Evolutionary conservation across 1,284 basidiomycete species (phyloP).

Genomic region (Cutaneotrichosporon spelunceum): DNA sequence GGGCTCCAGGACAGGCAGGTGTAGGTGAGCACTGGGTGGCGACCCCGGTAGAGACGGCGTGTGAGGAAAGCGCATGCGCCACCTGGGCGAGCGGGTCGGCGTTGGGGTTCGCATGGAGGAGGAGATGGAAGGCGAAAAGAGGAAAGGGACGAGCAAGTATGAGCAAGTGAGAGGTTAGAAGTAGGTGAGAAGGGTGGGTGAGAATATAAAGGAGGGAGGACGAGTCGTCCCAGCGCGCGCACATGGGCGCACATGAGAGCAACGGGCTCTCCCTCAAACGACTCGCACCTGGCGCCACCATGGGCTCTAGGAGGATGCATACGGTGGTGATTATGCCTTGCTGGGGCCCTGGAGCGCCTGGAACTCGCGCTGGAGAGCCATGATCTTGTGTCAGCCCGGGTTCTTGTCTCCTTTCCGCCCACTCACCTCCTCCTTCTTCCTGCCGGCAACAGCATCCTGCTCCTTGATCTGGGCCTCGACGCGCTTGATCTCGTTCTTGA

Average conservation of each 20-base stretch:
- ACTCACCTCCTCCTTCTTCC: conserved; percentile 73
- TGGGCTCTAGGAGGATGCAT: conserved; percentile 11
- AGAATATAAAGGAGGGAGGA: background rate
- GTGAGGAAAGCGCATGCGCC: background rate
- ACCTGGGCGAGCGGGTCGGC: background rate
- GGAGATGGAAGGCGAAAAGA: background rate
- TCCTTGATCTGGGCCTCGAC: conserved; percentile 77
- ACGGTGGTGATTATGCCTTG: conserved; percentile 14
- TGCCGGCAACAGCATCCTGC: conserved; percentile 66
- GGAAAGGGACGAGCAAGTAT: background rate
- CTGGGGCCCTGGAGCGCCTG: conserved; percentile 39
- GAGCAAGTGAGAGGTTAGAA: background rate
- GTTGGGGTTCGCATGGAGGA: background rate
- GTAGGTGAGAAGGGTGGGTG: conserved; percentile 3
- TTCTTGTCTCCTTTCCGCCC: background rate
- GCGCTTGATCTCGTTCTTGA: conserved; percentile 78
- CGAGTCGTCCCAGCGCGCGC: background rate
- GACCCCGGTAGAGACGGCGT: background rate
- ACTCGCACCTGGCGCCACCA: background rate
- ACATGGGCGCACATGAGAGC: background rate
- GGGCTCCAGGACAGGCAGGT: background rate
- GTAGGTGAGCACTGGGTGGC: background rate
- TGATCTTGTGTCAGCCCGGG: conserved; percentile 33
- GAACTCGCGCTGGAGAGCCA: conserved; percentile 46
- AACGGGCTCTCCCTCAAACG: background rate